A percentile compares a stretch with the other conserved stretches of the same genome.
These are phyloP conservation scores for Zostera marina DNA, from an alignment of 116 monocot genomes.

Conservation along the genomic window DNA sequence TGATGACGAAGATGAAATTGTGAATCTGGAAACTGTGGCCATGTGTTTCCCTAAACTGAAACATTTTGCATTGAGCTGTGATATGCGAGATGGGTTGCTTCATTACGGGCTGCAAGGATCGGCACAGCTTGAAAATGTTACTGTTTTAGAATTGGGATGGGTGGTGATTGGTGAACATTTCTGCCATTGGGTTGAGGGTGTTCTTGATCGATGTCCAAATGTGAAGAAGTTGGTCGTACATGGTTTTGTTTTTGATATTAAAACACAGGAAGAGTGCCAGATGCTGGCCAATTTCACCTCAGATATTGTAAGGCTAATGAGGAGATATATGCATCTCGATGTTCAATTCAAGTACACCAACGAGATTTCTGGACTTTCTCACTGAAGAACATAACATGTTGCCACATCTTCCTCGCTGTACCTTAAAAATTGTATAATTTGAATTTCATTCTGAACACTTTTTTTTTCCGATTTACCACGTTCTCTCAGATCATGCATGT, in stretches of 20 bases:
- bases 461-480: too few species aligned
- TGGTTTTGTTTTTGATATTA: slow-evolving; percentile 73
- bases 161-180: slow-evolving; percentile 71
- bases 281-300: slow-evolving; percentile 68
- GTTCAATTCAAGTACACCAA: slow-evolving; percentile 54
- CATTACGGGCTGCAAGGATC: slow-evolving; percentile 53
- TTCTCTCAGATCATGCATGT: too few species aligned
- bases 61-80: slow-evolving; percentile 76
- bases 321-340: slow-evolving; percentile 64
- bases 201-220: slow-evolving; percentile 82
- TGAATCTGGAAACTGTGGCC: slow-evolving; percentile 69
- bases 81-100: slow-evolving; percentile 49
- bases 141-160: slow-evolving; percentile 81
- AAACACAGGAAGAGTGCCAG: slow-evolving; percentile 76
- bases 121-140: slow-evolving; percentile 50
- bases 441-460: too few species aligned
- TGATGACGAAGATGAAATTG: slow-evolving; percentile 89
- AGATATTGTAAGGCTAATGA: slow-evolving; percentile 51
- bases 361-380: too few species aligned
- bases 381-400: too few species aligned
- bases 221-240: slow-evolving; percentile 76
- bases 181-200: slow-evolving; percentile 66
- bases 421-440: too few species aligned
- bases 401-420: too few species aligned
- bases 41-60: slow-evolving; percentile 50